Evolutionary conservation across 108 stramenopile species (phyloP).

Genomic region (Epithemia pelagica): DNA sequence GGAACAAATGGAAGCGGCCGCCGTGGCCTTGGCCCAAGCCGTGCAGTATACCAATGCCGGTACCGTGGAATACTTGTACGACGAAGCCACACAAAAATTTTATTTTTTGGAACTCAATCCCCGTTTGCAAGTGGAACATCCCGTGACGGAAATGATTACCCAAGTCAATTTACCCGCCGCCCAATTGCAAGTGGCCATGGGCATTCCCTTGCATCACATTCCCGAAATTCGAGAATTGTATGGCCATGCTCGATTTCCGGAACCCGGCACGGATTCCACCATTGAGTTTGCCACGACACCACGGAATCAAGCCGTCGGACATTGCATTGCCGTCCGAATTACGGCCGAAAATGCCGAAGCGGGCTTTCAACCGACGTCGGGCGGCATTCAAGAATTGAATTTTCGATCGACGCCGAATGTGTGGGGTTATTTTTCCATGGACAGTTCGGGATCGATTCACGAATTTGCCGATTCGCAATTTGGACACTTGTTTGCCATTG

Average conservation of each 20-base stretch:
- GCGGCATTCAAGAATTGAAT: slow-evolving; percentile 95
- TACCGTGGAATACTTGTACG: slow-evolving; percentile 98
- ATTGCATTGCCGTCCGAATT: slow-evolving; percentile 98
- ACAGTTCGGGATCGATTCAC: slow-evolving; percentile 95
- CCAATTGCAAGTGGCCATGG: slow-evolving; percentile 99
- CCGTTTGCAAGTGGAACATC: slow-evolving; percentile 98
- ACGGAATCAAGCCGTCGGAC: slow-evolving; percentile 64
- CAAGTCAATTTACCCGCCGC: slow-evolving; percentile 94
- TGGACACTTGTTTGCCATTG: slow-evolving; percentile 98
- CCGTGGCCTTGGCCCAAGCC: slow-evolving; percentile 93
- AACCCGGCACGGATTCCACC: slow-evolving; percentile 47
- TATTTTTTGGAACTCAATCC: slow-evolving; percentile 99
- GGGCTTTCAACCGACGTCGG: slow-evolving; percentile 97
- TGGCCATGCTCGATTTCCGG: slow-evolving; percentile 80
- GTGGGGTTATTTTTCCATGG: slow-evolving; percentile 99
- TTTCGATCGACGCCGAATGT: slow-evolving; percentile 97
- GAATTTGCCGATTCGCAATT: slow-evolving; percentile 99
- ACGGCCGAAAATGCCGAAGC: slow-evolving; percentile 99
- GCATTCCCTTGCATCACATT: slow-evolving; percentile 94
- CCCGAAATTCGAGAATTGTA: slow-evolving; percentile 93
- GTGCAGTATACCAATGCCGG: slow-evolving; percentile 98
- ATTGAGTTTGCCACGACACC: slow-evolving; percentile 58
- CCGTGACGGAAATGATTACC: slow-evolving; percentile 99
- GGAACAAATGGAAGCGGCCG: slow-evolving; percentile 95
- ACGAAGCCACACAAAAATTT: slow-evolving; percentile 84